Evolutionary conservation across 208 protist species (phyloP).

Genomic region (Borovskyia barvae): DNA sequence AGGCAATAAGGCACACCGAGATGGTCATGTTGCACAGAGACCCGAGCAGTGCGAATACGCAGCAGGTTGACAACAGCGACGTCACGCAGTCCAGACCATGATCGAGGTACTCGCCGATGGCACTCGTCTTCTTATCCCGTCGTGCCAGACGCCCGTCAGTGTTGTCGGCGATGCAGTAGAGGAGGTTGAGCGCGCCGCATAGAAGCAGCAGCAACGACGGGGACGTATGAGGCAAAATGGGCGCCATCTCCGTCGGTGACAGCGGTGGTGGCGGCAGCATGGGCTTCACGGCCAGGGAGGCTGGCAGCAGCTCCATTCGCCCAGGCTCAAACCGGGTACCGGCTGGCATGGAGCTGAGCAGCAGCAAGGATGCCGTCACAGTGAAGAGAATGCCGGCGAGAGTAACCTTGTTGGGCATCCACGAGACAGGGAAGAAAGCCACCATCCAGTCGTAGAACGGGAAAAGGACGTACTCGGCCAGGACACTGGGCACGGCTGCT

Average conservation of each 20-base stretch:
- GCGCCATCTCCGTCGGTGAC: slow-evolving; percentile 28
- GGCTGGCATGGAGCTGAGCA: slow-evolving; percentile 73
- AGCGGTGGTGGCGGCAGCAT: slow-evolving; percentile 29
- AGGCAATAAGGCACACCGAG: slow-evolving; percentile 57
- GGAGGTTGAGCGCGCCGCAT: slow-evolving; percentile 72
- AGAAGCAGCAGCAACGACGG: slow-evolving; percentile 43
- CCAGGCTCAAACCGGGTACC: slow-evolving; percentile 57
- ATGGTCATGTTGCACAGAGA: slow-evolving; percentile 72
- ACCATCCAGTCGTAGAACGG: slow-evolving; percentile 84
- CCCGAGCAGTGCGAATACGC: slow-evolving; percentile 59
- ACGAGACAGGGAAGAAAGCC: slow-evolving; percentile 52
- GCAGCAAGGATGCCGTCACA: slow-evolving; percentile 60
- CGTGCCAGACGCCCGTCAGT: slow-evolving; percentile 88
- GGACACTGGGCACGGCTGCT: slow-evolving; percentile 52
- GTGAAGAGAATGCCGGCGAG: slow-evolving; percentile 73
- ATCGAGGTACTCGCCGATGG: slow-evolving; percentile 90
- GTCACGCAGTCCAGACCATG: slow-evolving; percentile 91
- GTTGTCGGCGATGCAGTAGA: slow-evolving; percentile 91
- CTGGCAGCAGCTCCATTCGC: slow-evolving; percentile 38
- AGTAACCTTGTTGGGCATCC: slow-evolving; percentile 84
- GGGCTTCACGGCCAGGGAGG: slow-evolving; percentile 32
- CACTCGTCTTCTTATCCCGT: slow-evolving; percentile 66
- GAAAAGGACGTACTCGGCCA: slow-evolving; percentile 75
- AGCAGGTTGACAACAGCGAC: slow-evolving; percentile 74
- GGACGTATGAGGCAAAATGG: slow-evolving; percentile 35